Base-by-base conservation (phyloP, 2,329 filamentous ascomycete species). In the Huntiella omanensis region DNA sequence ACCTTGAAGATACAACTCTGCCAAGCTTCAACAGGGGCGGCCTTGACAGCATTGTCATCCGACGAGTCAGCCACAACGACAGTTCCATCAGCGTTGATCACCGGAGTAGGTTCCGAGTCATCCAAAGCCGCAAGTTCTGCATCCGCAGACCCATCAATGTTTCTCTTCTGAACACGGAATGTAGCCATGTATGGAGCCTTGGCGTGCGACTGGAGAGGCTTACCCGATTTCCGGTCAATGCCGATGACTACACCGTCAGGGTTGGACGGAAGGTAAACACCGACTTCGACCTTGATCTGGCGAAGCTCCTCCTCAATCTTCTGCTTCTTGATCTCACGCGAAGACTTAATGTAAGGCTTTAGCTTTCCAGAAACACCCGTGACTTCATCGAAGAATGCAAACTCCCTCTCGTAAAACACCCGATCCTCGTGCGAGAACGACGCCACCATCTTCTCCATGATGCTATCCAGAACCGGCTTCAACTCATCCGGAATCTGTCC, bases 1-100 rank as follows among this genome's bases (percentile, higher is more conserved):
- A 99, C 92, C 61, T 99, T 99, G 77, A 99, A 99, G 57, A 99
- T 99, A 48, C 88, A 91, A 2, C 86, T 93, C 61, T 98, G 91
- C 92, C 91, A 96, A n/a, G 88, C 81, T 60, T 98, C 92, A 54
- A 93, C 76, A 0, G 77, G 45, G 4, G 37, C 45, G 8, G 17
- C 34, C 5, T 40, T 15, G 11, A 39, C 43, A 12, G 22, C 28
- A 15, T 34, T 43, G 32, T 33, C 40, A 16, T 44, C 36, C 6
- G 37, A 17, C 45, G 59, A 57, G n/a, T 55, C 54, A 1, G 51
- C 33, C 12, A 43, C 45, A 7, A 33, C 40, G 12, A 39, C 42
- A 7, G 45, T 41, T 19, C 8, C 38, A 41, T 39, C 17, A 5
- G 32, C 38, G 22, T 17, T 15, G 10, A 34, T 28, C 4, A 28